Evolutionary conservation across 352 stramenopile species (phyloP).

Genomic region (Pythium monospermum): DNA sequence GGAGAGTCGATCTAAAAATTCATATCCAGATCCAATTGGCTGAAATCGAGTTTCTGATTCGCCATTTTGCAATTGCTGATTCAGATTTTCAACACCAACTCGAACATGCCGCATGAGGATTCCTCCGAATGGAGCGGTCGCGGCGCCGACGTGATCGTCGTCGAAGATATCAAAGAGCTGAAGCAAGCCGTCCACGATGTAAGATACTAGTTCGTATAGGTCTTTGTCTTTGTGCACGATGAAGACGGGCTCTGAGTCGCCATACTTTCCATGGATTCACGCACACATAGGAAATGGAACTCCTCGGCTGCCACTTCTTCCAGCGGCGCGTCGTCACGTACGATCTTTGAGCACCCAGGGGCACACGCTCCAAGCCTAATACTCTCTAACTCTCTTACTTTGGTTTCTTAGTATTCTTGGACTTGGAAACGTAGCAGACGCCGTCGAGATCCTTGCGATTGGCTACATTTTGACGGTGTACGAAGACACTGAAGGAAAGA

Average conservation of each 20-base stretch:
- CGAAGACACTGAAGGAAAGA: conserved; percentile 52
- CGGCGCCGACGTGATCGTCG: conserved; percentile 21
- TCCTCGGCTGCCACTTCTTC: conserved; percentile 67
- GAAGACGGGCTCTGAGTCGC: no score
- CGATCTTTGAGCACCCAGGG: conserved; percentile 32
- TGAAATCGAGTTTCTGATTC: no score
- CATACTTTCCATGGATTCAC: no score
- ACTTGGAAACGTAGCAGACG: conserved; percentile 84
- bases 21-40: no score
- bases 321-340: conserved; percentile 66
- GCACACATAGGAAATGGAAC: conserved; percentile 57
- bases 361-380: no score
- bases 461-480: conserved; percentile 86
- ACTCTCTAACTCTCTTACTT: background rate
- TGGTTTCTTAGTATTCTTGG: conserved; percentile 55
- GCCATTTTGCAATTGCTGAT: no score
- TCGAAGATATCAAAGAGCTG: conserved; percentile 56
- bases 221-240: no score
- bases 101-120: conserved; percentile 1
- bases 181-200: conserved; percentile 63
- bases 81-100: conserved; percentile 2
- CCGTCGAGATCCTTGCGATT: conserved; percentile 88
- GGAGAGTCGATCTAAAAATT: no score
- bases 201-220: background rate
- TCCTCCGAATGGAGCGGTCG: background rate